These are phyloP conservation scores for Arthroderma uncinatum DNA, from an alignment of 2,329 filamentous ascomycete species.

Conservation along the genomic window DNA sequence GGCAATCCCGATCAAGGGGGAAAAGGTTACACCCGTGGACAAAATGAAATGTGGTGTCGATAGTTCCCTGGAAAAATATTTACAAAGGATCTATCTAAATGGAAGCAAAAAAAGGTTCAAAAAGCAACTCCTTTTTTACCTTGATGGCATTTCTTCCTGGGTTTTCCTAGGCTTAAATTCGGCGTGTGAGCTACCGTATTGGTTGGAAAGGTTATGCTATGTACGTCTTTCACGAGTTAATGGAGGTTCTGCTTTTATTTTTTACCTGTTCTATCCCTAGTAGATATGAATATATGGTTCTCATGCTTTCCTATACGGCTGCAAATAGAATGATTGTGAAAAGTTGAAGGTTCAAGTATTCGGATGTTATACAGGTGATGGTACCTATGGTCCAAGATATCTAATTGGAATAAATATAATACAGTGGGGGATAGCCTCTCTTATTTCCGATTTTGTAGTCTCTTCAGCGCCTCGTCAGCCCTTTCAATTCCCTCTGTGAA, in stretches of 20 bases:
- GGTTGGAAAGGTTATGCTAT: constrained; percentile 3
- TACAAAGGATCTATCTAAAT: constrained; percentile 5
- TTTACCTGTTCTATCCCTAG: not conserved
- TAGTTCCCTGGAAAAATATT: constrained; percentile 1
- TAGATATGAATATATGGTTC: not conserved
- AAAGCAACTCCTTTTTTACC: not conserved
- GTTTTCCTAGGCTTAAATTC: not conserved
- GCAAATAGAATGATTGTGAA: no score
- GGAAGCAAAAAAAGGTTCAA: constrained; percentile 3
- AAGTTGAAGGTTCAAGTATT: no score
- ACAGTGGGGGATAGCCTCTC: not conserved
- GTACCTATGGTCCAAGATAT: not conserved
- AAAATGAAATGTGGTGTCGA: not conserved
- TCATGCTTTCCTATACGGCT: no score
- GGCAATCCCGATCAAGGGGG: not conserved
- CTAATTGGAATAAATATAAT: not conserved
- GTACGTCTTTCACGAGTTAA: constrained; percentile 2
- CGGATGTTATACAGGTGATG: not conserved
- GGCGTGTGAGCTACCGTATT: not conserved
- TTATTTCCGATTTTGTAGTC: constrained; percentile 18
- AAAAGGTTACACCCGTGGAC: constrained; percentile 2
- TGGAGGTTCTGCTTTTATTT: not conserved
- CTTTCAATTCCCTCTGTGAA: constrained; percentile 26
- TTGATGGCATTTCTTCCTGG: not conserved
- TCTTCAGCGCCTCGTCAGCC: constrained; percentile 24